These are phyloP conservation scores for Trichosporon coremiiforme DNA, from an alignment of 1,284 basidiomycete genomes.

Conservation along the genomic window DNA sequence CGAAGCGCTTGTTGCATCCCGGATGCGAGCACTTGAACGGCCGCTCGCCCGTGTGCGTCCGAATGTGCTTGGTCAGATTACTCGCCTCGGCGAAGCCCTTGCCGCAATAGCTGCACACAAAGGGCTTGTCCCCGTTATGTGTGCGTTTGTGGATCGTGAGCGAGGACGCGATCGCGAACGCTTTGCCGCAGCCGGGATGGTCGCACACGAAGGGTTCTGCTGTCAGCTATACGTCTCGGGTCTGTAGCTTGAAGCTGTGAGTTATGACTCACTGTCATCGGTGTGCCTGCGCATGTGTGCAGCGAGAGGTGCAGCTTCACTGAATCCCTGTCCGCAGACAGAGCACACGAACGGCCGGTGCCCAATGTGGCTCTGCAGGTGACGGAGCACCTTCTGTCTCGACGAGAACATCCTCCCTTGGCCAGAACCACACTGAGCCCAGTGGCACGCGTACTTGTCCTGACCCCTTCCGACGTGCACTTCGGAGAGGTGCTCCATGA, in stretches of 20 bases:
- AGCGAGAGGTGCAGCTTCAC: slow-evolving; percentile 84
- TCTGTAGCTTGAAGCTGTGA: too few species aligned
- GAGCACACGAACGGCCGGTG: slow-evolving; percentile 84
- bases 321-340: slow-evolving; percentile 78
- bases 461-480: slow-evolving; percentile 83
- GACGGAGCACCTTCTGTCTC: slow-evolving; percentile 90
- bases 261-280: slow-evolving; percentile 83
- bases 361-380: slow-evolving; percentile 74
- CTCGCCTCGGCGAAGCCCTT: slow-evolving; percentile 91
- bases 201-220: slow-evolving; percentile 87
- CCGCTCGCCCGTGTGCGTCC: slow-evolving; percentile 72
- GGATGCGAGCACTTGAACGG: slow-evolving; percentile 76
- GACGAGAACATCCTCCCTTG: slow-evolving; percentile 72
- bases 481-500: slow-evolving; percentile 77
- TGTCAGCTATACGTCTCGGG: not conserved
- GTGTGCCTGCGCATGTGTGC: slow-evolving; percentile 86
- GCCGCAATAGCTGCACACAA: slow-evolving; percentile 82
- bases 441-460: slow-evolving; percentile 82
- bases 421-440: slow-evolving; percentile 75
- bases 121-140: slow-evolving; percentile 85
- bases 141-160: slow-evolving; percentile 92
- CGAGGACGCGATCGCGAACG: slow-evolving; percentile 88
- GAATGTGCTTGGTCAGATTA: slow-evolving; percentile 83
- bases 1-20: slow-evolving; percentile 79
- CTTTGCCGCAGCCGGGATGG: slow-evolving; percentile 83